phyloP scores from a whole-genome alignment of 768 basidiomycete genomes.

The Obba rivulosa region DNA sequence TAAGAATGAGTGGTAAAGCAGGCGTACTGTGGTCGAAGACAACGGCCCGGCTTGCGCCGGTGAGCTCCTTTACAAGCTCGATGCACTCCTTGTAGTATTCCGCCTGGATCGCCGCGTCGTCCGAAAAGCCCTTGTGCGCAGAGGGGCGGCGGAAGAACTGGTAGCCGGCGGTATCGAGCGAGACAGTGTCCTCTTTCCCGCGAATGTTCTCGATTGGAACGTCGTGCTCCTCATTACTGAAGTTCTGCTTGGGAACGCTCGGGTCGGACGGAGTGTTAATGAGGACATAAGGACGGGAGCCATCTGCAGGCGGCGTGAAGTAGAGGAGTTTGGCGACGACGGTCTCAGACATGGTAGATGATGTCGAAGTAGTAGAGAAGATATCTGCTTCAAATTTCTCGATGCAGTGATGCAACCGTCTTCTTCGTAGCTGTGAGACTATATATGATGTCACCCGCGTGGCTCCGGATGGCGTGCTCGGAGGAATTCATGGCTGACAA shows the following conservation, averaged over 20 bases:
- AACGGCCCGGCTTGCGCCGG: constrained; percentile 56
- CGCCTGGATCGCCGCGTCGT: constrained; percentile 45
- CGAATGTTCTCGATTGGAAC: constrained; percentile 48
- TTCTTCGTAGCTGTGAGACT: not conserved
- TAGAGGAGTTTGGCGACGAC: constrained; percentile 31
- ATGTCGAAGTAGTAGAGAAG: not conserved
- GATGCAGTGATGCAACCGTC: no score
- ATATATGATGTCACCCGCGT: not conserved
- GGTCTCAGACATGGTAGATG: constrained; percentile 4
- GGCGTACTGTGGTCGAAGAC: constrained; percentile 60
- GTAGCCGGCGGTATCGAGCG: constrained; percentile 50
- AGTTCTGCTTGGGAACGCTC: constrained; percentile 31
- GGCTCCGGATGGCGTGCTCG: not conserved
- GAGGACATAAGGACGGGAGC: constrained; percentile 33
- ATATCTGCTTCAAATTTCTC: no score
- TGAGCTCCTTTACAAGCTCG: constrained; percentile 51
- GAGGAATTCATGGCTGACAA: not conserved
- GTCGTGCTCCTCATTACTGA: constrained; percentile 21
- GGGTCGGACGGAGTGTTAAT: constrained; percentile 28
- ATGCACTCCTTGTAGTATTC: constrained; percentile 61
- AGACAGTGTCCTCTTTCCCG: constrained; percentile 38
- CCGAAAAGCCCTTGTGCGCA: constrained; percentile 41
- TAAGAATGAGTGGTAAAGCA: not conserved
- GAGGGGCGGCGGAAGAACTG: constrained; percentile 36
- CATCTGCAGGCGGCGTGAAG: constrained; percentile 32